A percentile compares a stretch with the other conserved stretches of the same genome.
These are phyloP conservation scores for Persicaria tinctoria DNA, from an alignment of 148 eudicot genomes.

Conservation along the genomic window DNA sequence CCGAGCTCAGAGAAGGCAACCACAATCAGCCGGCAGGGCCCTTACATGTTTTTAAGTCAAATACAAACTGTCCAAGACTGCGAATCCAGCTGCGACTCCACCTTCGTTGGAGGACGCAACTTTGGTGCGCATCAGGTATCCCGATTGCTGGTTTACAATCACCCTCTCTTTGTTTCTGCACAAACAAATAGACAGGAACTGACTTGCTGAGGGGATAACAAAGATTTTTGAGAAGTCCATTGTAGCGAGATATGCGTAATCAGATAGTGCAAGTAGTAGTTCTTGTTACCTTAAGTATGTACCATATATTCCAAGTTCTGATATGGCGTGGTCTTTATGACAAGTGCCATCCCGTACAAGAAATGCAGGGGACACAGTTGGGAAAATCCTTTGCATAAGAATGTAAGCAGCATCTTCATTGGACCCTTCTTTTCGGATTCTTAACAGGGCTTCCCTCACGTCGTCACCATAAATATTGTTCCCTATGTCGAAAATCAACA, in stretches of 20 bases:
- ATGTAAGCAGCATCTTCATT: constrained; percentile 90
- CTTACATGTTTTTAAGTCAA: constrained; percentile 25
- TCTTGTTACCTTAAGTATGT: constrained; percentile 66
- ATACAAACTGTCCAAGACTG: constrained; percentile 86
- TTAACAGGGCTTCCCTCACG: constrained; percentile 48
- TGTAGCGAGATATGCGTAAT: neutral
- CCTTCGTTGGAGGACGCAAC: constrained; percentile 91
- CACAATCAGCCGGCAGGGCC: constrained; percentile 3
- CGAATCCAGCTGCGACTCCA: constrained; percentile 96
- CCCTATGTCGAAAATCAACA: constrained; percentile 29
- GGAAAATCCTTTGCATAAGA: constrained; percentile 96
- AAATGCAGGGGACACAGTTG: constrained; percentile 50
- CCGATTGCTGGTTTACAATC: constrained; percentile 58
- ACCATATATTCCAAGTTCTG: constrained; percentile 83
- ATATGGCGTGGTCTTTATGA: constrained; percentile 64
- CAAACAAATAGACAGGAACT: neutral
- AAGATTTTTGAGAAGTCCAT: neutral
- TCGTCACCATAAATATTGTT: constrained; percentile 88
- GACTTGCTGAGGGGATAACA: neutral
- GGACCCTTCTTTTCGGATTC: constrained; percentile 53
- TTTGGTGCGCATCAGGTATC: constrained; percentile 94
- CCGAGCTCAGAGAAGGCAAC: neutral
- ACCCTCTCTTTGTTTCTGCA: constrained; percentile 64
- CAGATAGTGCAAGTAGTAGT: neutral
- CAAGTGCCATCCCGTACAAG: constrained; percentile 64